Evolutionary conservation across 352 stramenopile genomes (phyloP).

Genomic region (Phytophthora quininea): DNA sequence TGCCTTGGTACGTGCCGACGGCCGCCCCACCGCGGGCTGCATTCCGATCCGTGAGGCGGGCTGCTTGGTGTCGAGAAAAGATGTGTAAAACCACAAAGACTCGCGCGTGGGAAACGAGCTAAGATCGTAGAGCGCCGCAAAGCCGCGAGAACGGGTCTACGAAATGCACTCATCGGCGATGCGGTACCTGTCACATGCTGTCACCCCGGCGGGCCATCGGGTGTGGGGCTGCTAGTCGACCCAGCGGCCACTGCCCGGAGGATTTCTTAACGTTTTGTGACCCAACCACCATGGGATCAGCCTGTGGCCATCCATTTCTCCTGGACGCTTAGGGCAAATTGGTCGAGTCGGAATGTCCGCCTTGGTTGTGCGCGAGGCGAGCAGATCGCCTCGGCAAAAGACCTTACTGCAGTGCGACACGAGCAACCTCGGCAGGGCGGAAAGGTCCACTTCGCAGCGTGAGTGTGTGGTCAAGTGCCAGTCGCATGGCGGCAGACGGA

Average conservation of each 20-base stretch:
- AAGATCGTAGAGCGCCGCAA: conserved; percentile 1
- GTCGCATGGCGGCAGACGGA: neutral
- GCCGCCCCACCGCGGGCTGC: too few species aligned
- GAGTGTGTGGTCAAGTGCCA: too few species aligned
- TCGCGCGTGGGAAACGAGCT: neutral
- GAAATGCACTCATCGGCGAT: neutral
- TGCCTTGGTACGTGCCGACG: neutral
- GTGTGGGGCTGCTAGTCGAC: too few species aligned
- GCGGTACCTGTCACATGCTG: neutral
- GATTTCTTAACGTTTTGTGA: too few species aligned
- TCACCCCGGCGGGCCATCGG: too few species aligned
- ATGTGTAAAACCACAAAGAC: conserved; percentile 4
- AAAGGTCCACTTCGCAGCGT: neutral
- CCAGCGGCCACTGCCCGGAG: too few species aligned
- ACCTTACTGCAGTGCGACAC: too few species aligned
- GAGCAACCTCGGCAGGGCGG: neutral
- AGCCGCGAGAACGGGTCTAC: neutral
- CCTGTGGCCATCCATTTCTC: too few species aligned
- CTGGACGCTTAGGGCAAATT: too few species aligned
- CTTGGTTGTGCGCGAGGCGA: neutral
- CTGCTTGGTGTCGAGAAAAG: neutral
- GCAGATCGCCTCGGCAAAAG: conserved; percentile 2
- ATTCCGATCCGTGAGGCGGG: neutral
- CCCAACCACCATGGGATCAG: too few species aligned
- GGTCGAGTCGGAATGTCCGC: too few species aligned